A percentile compares a stretch with the other conserved stretches of the same genome.
Evolutionary conservation across 805 yeast species (phyloP).

Genomic region (Saturnispora bothae): DNA sequence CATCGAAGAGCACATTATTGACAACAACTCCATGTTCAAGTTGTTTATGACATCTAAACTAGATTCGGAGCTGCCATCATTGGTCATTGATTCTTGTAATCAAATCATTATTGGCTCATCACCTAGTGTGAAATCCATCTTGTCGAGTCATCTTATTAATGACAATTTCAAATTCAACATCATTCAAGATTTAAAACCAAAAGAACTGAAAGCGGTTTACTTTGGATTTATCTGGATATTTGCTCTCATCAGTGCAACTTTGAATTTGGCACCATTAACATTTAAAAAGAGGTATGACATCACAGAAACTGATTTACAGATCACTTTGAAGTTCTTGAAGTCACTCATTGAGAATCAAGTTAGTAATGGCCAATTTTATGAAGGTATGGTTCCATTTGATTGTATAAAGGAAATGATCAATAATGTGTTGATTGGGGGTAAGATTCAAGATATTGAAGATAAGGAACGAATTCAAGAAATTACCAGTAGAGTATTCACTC

Average conservation of each 20-base stretch:
- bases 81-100: slow-evolving; percentile 44
- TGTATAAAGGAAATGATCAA: slow-evolving; percentile 1
- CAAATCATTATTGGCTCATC: slow-evolving; percentile 52
- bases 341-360: slow-evolving; percentile 26
- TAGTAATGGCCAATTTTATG: neutral
- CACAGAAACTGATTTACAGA: slow-evolving; percentile 58
- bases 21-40: slow-evolving; percentile 32
- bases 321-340: slow-evolving; percentile 36
- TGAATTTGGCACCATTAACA: slow-evolving; percentile 52
- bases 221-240: slow-evolving; percentile 65
- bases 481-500: slow-evolving; percentile 30
- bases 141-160: slow-evolving; percentile 21
- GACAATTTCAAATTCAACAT: slow-evolving; percentile 3
- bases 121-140: slow-evolving; percentile 44
- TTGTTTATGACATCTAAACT: slow-evolving; percentile 58
- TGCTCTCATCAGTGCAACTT: slow-evolving; percentile 46
- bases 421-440: slow-evolving; percentile 54
- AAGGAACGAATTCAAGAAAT: slow-evolving; percentile 25
- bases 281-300: slow-evolving; percentile 56
- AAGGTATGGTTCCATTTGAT: slow-evolving; percentile 2
- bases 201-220: slow-evolving; percentile 36
- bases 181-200: slow-evolving; percentile 21
- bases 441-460: slow-evolving; percentile 37
- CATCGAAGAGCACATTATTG: slow-evolving; percentile 25
- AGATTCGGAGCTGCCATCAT: slow-evolving; percentile 38